A percentile compares a stretch with the other conserved stretches of the same genome.
Evolutionary conservation across 768 basidiomycete species (phyloP).

Genomic region (Sporobolomyces phaffii): DNA sequence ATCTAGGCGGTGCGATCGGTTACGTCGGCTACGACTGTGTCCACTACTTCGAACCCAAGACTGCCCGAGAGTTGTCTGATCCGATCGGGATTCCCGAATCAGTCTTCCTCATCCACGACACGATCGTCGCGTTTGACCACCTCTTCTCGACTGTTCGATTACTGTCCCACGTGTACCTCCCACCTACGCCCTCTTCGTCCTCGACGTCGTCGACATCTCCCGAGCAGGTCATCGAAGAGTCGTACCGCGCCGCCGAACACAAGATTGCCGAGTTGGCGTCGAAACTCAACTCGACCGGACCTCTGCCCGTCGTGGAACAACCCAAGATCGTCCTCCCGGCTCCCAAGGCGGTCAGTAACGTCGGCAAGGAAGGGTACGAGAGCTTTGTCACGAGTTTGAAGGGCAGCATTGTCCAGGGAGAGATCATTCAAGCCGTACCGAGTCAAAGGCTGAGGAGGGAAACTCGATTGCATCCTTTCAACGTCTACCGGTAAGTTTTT

Average conservation of each 20-base stretch:
- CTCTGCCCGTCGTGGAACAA: conserved; percentile 49
- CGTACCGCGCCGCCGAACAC: conserved; percentile 24
- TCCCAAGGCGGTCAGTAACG: conserved; percentile 67
- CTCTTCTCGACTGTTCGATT: conserved; percentile 90
- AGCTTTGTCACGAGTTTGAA: conserved; percentile 83
- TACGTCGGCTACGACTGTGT: conserved; percentile 96
- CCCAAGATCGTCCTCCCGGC: conserved; percentile 45
- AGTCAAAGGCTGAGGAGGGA: conserved; percentile 81
- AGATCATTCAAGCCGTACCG: conserved; percentile 98
- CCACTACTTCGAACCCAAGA: conserved; percentile 85
- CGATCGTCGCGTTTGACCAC: conserved; percentile 93
- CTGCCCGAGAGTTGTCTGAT: conserved; percentile 64
- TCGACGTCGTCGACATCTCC: conserved; percentile 53
- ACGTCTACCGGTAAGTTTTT: conserved; percentile 69
- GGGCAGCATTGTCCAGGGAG: conserved; percentile 87
- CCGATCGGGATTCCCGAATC: conserved; percentile 85
- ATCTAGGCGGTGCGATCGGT: conserved; percentile 81
- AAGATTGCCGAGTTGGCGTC: conserved; percentile 32
- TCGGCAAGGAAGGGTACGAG: conserved; percentile 89
- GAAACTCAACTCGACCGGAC: conserved; percentile 18
- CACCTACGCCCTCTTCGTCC: too few relatives aligned
- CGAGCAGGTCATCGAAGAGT: conserved; percentile 1
- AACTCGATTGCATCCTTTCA: conserved; percentile 89
- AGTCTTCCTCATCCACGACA: conserved; percentile 93
- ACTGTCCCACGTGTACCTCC: conserved; percentile 90